A percentile compares a stretch with the other conserved stretches of the same genome.
These are phyloP conservation scores for Coemansia sp. DNA, from an alignment of 192 early-diverging fungal genomes.

Conservation along the genomic window DNA sequence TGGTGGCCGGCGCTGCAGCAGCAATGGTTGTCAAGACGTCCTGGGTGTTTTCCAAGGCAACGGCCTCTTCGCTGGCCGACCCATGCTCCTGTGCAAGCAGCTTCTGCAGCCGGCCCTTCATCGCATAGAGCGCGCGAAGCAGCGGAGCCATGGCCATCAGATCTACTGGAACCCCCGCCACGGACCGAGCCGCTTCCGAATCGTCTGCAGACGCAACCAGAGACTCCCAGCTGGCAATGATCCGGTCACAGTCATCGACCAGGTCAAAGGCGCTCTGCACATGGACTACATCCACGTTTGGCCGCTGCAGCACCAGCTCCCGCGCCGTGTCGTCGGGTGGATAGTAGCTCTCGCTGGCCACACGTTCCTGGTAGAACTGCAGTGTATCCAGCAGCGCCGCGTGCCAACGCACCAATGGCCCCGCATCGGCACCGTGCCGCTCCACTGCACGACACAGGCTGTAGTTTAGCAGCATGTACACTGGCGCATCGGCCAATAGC, in stretches of 20 bases:
- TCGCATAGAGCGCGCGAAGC: slow-evolving; percentile 8
- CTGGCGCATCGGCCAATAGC: slow-evolving; percentile 7
- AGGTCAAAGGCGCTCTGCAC: slow-evolving; percentile 23
- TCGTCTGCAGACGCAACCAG: background rate
- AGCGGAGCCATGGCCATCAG: background rate
- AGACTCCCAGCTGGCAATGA: slow-evolving; percentile 16
- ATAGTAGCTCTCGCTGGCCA: background rate
- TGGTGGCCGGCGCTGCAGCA: background rate
- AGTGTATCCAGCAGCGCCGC: slow-evolving; percentile 10
- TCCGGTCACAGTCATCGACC: slow-evolving; percentile 15
- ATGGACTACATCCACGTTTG: slow-evolving; percentile 17
- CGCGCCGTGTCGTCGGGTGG: background rate
- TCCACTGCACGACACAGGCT: slow-evolving; percentile 12
- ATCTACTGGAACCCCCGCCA: background rate
- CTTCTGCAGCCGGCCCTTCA: slow-evolving; percentile 5
- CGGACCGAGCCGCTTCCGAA: background rate
- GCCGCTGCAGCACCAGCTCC: slow-evolving; percentile 29
- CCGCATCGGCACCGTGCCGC: background rate
- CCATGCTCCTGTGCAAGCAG: slow-evolving; percentile 7
- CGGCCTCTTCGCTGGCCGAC: slow-evolving; percentile 29
- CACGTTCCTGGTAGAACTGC: slow-evolving; percentile 30
- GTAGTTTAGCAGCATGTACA: slow-evolving; percentile 12
- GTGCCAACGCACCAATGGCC: slow-evolving; percentile 23
- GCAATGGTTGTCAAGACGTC: background rate
- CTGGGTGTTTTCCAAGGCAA: slow-evolving; percentile 38